Evolutionary conservation across 1,284 basidiomycete species (phyloP), one percentile per base, ranked within the genome.

Genomic region (Stygiomarasmius scandens): DNA sequence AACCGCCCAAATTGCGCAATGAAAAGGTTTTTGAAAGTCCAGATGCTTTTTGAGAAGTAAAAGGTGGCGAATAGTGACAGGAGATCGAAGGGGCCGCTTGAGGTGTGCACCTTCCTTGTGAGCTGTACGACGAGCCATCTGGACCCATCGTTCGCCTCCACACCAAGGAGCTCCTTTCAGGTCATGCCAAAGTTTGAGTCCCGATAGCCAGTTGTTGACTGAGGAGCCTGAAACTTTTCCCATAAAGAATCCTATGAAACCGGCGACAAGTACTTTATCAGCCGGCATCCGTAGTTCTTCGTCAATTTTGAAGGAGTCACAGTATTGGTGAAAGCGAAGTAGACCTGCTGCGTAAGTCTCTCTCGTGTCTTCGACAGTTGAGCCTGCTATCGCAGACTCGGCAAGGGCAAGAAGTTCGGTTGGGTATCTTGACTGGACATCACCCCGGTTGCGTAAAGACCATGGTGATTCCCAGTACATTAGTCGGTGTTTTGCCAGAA

Each of bases 231-330:
- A 25, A 5, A 47, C 43, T 0, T 3, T 20, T 1, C 59, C 59
- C 9, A 22, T 14, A 20, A 19, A 20, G 1, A 36, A 5, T 3
- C 62, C 61, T 12, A 70, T 56, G 34, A 76, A 76, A 0, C 64
- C 62, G 0, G 64, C 57, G 0, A 77, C 57, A 0, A 77, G 58
- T 0, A 54, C 47, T 2, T 62, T 53, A 0, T 64, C 61, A 0
- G 74, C 74, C 0, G 74, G 76, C 72, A 77, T 74, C 2, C 71
- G 64, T 0, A 5, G 10, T 0, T 55, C 46, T 48, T 77, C 72
- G 1, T 60, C 41, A 3, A 77, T 65, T 0, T 45, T 22, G n/a
- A 55, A 41, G 1, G 55, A 27, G 63, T 77, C 69, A 51, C 74
- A 76, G 54, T 71, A 75, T 50, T 75, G 68, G 1, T 63, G 61